Evolutionary conservation across 2,329 filamentous ascomycete species (phyloP), one percentile per base, ranked within the genome.

Genomic region (Fusarium vanettenii): DNA sequence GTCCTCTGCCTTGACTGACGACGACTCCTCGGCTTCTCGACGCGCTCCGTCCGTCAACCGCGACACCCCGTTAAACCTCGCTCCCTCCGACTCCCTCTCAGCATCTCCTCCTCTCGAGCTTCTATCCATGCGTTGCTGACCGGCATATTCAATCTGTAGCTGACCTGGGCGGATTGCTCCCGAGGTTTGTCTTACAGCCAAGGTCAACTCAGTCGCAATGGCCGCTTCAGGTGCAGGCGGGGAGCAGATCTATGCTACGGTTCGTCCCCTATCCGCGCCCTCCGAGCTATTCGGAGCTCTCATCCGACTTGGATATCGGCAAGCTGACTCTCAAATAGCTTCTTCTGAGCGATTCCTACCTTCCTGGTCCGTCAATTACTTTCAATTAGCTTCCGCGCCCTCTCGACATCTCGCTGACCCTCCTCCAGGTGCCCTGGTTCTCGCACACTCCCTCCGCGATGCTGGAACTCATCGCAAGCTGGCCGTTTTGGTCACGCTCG

Each of bases 401-500:
- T 43, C 35, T 37, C 27, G 55, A 56, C 64, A n/a, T 37, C 29
- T 29, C 18, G 55, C 73, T 78, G 48, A 76, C 48, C 39, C 61
- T 39, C 60, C 52, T 29, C 31, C 77, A 97, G 96, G 97, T 83
- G 96, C 95, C 70, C 91, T 97, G 78, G 95, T 99, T 56, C 91
- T 99, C 74, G 95, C 95, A 71, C 95, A 98, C 86, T 98, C 97
- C 37, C 87, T 99, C 67, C 93, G 94, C 84, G 97, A 99, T 92
- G 93, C 92, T 79, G 94, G 94, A 67, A 94, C 95, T 41, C 91
- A 88, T 76, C 70, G 69, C 69, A 96, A 95, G 86, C 88, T 99
- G 78, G 95, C 93, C 70, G 93, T 93, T 78, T 87, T 98, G 78
- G 91, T 97, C 81, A 97, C 95, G 6, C 88, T 92, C 64, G 95